Conservation (phyloP, 495 filamentous ascomycete species). For the Hypoxylon lienhwacheense region DNA sequence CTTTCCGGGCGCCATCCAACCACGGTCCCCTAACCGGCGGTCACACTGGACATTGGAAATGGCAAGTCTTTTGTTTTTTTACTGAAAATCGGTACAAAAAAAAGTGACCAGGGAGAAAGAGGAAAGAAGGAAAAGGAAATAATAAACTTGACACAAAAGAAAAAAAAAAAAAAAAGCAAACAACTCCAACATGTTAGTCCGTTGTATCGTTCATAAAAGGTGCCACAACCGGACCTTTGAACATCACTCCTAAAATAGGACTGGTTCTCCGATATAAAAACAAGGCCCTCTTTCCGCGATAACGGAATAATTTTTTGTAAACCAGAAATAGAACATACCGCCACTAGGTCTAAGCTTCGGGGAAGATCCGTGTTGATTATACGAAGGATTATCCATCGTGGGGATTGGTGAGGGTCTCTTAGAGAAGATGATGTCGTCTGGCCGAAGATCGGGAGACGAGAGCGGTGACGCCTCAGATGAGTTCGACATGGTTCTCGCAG, state of each 20-base stretch:
- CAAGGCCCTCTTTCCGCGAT: not conserved
- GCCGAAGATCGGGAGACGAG: conserved; percentile 33
- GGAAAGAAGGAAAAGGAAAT: not conserved
- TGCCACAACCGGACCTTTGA: not conserved
- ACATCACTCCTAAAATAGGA: not conserved
- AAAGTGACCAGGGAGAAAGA: too few relatives aligned
- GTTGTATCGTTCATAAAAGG: conserved; percentile 1
- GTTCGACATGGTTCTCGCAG: conserved; percentile 40
- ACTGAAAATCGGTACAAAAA: too few relatives aligned
- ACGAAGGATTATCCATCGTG: conserved; percentile 20
- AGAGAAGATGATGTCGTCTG: conserved; percentile 37
- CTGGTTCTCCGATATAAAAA: not conserved
- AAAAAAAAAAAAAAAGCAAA: conserved; percentile 2
- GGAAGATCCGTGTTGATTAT: conserved; percentile 17
- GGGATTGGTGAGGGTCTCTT: conserved; percentile 32
- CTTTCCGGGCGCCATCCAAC: conserved; percentile 19
- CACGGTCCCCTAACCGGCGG: conserved; percentile 6
- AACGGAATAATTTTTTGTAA: not conserved
- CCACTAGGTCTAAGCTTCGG: conserved; percentile 23
- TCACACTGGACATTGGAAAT: conserved; percentile 21
- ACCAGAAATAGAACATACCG: conserved; percentile 29
- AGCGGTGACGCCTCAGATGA: conserved; percentile 42
- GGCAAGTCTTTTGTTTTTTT: too few relatives aligned
- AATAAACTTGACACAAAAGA: not conserved
- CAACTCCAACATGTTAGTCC: conserved; percentile 7